phyloP scores from a whole-genome alignment of 352 stramenopile species.

The Globisporangium nodosum region DNA sequence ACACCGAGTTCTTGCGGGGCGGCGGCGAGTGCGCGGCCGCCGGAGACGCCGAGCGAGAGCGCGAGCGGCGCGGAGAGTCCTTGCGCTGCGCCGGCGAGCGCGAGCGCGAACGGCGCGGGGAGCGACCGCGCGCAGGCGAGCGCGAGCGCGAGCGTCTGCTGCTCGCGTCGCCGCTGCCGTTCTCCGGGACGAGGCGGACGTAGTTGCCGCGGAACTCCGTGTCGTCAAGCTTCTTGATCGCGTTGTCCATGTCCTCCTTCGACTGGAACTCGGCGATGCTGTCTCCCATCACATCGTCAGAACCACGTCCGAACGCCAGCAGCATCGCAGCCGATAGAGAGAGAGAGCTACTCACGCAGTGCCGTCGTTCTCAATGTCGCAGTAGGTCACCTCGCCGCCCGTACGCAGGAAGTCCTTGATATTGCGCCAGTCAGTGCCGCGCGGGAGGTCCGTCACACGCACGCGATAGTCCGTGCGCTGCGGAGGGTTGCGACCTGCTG shows the following conservation, averaged over 20 bases:
- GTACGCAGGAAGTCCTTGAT: constrained; percentile 85
- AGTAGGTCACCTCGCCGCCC: constrained; percentile 82
- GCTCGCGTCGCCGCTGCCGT: constrained; percentile 16
- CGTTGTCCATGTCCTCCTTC: constrained; percentile 81
- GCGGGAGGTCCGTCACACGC: constrained; percentile 69
- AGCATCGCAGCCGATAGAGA: neutral
- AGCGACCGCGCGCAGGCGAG: constrained; percentile 32
- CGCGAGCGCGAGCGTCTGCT: constrained; percentile 44
- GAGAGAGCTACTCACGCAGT: constrained; percentile 56
- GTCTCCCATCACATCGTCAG: neutral
- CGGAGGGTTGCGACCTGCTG: constrained; percentile 55
- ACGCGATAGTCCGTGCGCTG: constrained; percentile 75
- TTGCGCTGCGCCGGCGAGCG: constrained; percentile 55
- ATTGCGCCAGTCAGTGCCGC: constrained; percentile 79
- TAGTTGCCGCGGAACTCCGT: constrained; percentile 85
- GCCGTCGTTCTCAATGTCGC: constrained; percentile 75
- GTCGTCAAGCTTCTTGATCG: constrained; percentile 82
- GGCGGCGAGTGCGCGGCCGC: constrained; percentile 40
- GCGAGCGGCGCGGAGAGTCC: constrained; percentile 63
- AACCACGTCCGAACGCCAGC: neutral
- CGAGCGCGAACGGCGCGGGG: constrained; percentile 65
- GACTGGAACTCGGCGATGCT: constrained; percentile 79
- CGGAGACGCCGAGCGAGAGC: constrained; percentile 58
- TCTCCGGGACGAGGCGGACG: constrained; percentile 60
- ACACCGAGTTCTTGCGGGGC: constrained; percentile 69